These are phyloP conservation scores for Arachnomyces sp. DNA, from an alignment of 2,329 filamentous ascomycete genomes.

Conservation along the genomic window DNA sequence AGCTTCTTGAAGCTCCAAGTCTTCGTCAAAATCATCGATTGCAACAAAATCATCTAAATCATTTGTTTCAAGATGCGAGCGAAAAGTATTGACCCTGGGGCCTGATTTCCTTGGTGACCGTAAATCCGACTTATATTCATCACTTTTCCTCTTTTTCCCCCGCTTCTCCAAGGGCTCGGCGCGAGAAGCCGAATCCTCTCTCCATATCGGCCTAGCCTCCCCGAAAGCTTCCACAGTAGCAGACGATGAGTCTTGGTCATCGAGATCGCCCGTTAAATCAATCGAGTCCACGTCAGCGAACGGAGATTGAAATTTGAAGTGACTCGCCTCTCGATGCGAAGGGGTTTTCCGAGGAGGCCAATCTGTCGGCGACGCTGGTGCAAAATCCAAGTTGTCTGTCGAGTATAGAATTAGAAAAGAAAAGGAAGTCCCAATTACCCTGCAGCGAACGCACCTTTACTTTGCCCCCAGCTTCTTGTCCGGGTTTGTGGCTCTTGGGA, in stretches of 20 bases:
- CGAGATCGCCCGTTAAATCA: slow-evolving; percentile 36
- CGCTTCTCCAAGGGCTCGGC: slow-evolving; percentile 28
- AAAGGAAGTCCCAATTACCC: no score
- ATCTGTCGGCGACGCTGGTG: slow-evolving; percentile 1
- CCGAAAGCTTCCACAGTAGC: slow-evolving; percentile 33
- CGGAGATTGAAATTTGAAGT: not conserved
- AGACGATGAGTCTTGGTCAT: slow-evolving; percentile 30
- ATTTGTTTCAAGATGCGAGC: slow-evolving; percentile 12
- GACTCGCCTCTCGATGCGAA: not conserved
- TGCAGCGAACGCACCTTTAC: slow-evolving; percentile 20
- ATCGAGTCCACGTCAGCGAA: slow-evolving; percentile 36
- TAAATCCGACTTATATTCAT: slow-evolving; percentile 37
- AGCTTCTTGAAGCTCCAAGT: not conserved
- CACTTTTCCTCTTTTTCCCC: slow-evolving; percentile 44
- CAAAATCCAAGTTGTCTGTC: not conserved
- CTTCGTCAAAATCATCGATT: not conserved
- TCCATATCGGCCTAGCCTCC: slow-evolving; percentile 36
- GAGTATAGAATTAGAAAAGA: no score
- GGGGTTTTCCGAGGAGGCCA: slow-evolving; percentile 6
- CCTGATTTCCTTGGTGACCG: slow-evolving; percentile 24
- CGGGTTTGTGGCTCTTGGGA: slow-evolving; percentile 4
- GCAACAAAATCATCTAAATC: not conserved
- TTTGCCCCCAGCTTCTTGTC: slow-evolving; percentile 4
- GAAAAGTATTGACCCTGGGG: slow-evolving; percentile 12
- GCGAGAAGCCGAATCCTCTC: slow-evolving; percentile 34